Evolutionary conservation across 2,329 filamentous ascomycete species (phyloP).

Genomic region (Sphaerulina musiva): DNA sequence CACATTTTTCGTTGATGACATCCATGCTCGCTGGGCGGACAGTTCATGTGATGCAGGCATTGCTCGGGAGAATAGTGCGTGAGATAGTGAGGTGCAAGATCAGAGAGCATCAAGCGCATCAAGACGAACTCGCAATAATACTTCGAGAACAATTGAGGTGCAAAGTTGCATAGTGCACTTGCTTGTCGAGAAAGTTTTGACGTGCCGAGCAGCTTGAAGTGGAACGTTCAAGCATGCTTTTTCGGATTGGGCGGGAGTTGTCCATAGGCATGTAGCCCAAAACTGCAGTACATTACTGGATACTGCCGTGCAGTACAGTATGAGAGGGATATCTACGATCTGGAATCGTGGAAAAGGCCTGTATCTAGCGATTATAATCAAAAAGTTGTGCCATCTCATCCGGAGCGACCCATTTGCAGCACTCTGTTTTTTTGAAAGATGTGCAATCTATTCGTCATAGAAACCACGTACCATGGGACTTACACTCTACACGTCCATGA

Average conservation of each 20-base stretch:
- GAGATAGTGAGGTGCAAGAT: not conserved
- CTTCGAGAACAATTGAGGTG: not conserved
- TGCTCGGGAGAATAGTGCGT: conserved; percentile 46
- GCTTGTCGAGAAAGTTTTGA: not conserved
- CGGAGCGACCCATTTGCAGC: no score
- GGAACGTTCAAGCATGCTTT: not conserved
- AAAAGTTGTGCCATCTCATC: conserved; percentile 1
- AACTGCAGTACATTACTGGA: not conserved
- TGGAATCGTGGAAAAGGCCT: conserved; percentile 1
- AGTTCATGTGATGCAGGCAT: conserved; percentile 51
- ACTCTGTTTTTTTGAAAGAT: no score
- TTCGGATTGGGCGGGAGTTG: not conserved
- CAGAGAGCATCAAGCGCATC: not conserved
- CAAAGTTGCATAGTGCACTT: no score
- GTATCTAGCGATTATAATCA: conserved; percentile 11
- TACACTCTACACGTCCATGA: no score
- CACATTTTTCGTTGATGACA: conserved; percentile 45
- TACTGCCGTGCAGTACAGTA: not conserved
- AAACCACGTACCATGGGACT: no score
- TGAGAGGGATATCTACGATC: not conserved
- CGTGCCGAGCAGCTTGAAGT: not conserved
- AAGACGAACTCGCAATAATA: not conserved
- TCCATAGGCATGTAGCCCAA: not conserved
- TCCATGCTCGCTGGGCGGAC: conserved; percentile 46
- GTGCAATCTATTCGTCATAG: no score